A percentile compares a stretch with the other conserved stretches of the same genome.
phyloP scores from a whole-genome alignment of 371 early-diverging fungal species.

The Basidiobolus meristosporus region DNA sequence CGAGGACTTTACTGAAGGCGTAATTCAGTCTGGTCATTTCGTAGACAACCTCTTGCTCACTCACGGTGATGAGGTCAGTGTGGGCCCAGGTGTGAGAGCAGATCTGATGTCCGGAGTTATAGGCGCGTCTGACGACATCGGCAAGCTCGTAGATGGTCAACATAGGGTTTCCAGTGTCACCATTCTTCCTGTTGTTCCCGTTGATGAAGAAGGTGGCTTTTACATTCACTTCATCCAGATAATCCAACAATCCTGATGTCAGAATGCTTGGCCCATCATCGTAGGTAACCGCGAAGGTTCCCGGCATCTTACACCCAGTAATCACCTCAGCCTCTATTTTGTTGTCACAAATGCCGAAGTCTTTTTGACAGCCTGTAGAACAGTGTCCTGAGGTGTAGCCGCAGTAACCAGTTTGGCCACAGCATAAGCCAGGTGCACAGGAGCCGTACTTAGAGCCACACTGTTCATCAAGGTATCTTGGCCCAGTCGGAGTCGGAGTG shows the following conservation, averaged over 20 bases:
- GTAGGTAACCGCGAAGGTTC: slow-evolving; percentile 23
- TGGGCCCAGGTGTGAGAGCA: slow-evolving; percentile 31
- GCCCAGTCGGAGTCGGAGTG: too few species aligned
- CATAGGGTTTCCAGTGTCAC: slow-evolving; percentile 8
- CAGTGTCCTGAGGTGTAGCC: too few species aligned
- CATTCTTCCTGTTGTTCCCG: slow-evolving; percentile 15
- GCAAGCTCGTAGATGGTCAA: neutral
- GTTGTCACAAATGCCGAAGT: too few species aligned
- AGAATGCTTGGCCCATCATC: slow-evolving; percentile 39
- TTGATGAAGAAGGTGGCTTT: slow-evolving; percentile 52
- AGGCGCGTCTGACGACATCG: slow-evolving; percentile 10
- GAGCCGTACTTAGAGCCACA: too few species aligned
- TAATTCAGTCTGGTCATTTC: slow-evolving; percentile 8
- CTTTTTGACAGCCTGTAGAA: too few species aligned
- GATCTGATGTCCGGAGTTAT: slow-evolving; percentile 21
- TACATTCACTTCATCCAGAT: slow-evolving; percentile 13
- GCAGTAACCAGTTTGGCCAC: too few species aligned
- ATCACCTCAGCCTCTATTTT: too few species aligned
- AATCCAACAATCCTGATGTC: slow-evolving; percentile 20
- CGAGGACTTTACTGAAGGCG: slow-evolving; percentile 13
- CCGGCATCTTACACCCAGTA: slow-evolving; percentile 2
- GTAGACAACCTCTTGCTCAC: slow-evolving; percentile 9
- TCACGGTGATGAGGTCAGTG: slow-evolving; percentile 14
- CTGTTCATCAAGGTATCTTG: too few species aligned
- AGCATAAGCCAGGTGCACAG: too few species aligned